Percentiles rank a stretch among this genome's conserved stretches.
Conservation (phyloP, 2,329 filamentous ascomycete species). For the Sporothrix pallida region DNA sequence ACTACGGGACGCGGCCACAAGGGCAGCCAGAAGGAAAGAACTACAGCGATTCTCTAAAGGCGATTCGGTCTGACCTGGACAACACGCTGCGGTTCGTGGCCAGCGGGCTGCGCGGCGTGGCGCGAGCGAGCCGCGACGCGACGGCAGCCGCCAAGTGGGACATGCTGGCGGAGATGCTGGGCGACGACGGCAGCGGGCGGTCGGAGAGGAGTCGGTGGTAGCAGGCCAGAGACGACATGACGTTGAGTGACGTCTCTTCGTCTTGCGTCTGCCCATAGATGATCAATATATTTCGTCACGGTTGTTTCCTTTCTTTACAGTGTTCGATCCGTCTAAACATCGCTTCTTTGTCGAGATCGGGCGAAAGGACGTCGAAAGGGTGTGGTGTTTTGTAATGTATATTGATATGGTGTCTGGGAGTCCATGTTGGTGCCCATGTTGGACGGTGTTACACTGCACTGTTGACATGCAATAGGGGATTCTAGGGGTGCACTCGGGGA, state of each 20-base stretch:
- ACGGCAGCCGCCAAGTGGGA: conserved; percentile 70
- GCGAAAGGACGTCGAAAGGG: not conserved
- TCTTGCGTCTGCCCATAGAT: too few species aligned
- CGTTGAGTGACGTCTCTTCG: conserved; percentile 1
- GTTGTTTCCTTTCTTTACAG: not conserved
- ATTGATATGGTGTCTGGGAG: not conserved
- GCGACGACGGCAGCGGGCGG: conserved; percentile 50
- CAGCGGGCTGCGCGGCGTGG: conserved; percentile 74
- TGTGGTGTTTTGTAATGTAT: conserved; percentile 4
- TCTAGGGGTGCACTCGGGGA: not conserved
- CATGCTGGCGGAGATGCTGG: conserved; percentile 78
- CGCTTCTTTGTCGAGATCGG: not conserved
- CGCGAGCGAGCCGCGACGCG: conserved; percentile 71
- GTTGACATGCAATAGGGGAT: conserved; percentile 3
- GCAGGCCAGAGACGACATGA: not conserved
- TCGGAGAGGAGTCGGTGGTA: conserved; percentile 16
- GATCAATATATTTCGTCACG: not conserved
- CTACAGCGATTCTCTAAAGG: conserved; percentile 59
- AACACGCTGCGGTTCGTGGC: conserved; percentile 71
- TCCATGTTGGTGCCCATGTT: too few species aligned
- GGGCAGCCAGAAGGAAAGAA: conserved; percentile 36
- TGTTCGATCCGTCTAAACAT: too few species aligned
- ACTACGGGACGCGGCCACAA: not conserved
- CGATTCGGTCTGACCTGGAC: conserved; percentile 68
- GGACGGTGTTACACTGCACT: not conserved